These are phyloP conservation scores for Emmonsia crescens DNA, from an alignment of 2,329 filamentous ascomycete genomes.

Conservation along the genomic window DNA sequence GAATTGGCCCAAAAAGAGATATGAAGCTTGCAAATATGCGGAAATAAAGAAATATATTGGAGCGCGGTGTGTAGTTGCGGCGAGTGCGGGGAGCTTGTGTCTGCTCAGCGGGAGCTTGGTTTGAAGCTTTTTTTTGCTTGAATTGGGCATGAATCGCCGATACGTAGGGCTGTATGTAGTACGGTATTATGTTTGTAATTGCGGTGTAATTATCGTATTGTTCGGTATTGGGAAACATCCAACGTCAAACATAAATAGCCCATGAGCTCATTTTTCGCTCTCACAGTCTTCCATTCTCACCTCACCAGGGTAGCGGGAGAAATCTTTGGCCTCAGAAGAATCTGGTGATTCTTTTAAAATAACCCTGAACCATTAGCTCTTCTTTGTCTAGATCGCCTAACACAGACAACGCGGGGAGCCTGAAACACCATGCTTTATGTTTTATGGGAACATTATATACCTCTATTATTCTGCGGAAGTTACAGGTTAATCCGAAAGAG, in stretches of 20 bases:
- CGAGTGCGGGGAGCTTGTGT: not conserved
- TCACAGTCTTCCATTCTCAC: not conserved
- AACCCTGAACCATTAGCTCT: not conserved
- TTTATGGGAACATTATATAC: not conserved
- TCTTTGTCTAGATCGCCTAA: not conserved
- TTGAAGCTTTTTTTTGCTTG: constrained; percentile 4
- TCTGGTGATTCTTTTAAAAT: not conserved
- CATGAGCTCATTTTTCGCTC: too few relatives aligned
- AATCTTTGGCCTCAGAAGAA: not conserved
- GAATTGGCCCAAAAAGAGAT: not conserved
- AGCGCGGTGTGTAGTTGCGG: not conserved
- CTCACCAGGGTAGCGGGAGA: not conserved
- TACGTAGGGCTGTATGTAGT: not conserved
- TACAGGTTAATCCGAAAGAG: not conserved
- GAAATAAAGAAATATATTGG: not conserved
- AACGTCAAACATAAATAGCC: too few relatives aligned
- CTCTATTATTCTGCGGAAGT: not conserved
- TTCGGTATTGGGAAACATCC: not conserved
- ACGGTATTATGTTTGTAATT: not conserved
- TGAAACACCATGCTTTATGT: not conserved
- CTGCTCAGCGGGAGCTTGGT: not conserved
- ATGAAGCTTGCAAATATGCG: not conserved
- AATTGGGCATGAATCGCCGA: not conserved
- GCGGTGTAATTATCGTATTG: not conserved
- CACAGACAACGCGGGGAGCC: not conserved